phyloP scores from a whole-genome alignment of 768 basidiomycete genomes.

The Tremella yokohamensis region DNA sequence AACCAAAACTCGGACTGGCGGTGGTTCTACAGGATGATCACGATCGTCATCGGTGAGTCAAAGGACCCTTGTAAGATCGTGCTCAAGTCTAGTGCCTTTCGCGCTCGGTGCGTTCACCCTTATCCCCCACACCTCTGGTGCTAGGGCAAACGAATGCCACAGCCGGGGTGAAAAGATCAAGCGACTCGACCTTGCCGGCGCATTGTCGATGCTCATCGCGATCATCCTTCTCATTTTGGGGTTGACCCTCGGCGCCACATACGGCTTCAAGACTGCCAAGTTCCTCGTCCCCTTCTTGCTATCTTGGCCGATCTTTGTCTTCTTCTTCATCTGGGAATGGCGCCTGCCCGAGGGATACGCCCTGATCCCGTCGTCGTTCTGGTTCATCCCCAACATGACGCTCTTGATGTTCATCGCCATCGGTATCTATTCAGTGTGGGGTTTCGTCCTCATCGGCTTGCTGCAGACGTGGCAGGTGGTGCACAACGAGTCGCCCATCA shows the following conservation, averaged over 20 bases:
- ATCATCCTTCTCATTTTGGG: constrained; percentile 34
- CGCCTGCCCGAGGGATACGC: constrained; percentile 14
- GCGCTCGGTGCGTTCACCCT: constrained; percentile 20
- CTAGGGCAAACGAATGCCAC: constrained; percentile 17
- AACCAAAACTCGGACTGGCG: constrained; percentile 37
- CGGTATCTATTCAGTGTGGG: constrained; percentile 15
- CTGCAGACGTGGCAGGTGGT: constrained; percentile 10
- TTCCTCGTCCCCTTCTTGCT: constrained; percentile 34
- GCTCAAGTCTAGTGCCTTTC: background rate
- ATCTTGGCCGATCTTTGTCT: constrained; percentile 16
- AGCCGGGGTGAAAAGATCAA: constrained; percentile 10
- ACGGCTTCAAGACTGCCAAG: constrained; percentile 30
- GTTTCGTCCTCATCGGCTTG: constrained; percentile 7
- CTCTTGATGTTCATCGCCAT: constrained; percentile 25
- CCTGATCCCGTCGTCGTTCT: constrained; percentile 28
- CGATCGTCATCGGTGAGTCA: background rate
- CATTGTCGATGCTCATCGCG: constrained; percentile 14
- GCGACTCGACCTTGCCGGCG: constrained; percentile 21
- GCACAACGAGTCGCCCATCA: constrained; percentile 27
- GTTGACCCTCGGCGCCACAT: constrained; percentile 33
- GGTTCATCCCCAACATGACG: constrained; percentile 35
- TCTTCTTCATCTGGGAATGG: constrained; percentile 38
- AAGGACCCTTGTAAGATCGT: background rate
- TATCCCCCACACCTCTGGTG: constrained; percentile 28
- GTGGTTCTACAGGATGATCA: constrained; percentile 36